Evolutionary conservation across 1,139 yeast genomes (phyloP).

Genomic region (Suzukiozyma palmioleophila): DNA sequence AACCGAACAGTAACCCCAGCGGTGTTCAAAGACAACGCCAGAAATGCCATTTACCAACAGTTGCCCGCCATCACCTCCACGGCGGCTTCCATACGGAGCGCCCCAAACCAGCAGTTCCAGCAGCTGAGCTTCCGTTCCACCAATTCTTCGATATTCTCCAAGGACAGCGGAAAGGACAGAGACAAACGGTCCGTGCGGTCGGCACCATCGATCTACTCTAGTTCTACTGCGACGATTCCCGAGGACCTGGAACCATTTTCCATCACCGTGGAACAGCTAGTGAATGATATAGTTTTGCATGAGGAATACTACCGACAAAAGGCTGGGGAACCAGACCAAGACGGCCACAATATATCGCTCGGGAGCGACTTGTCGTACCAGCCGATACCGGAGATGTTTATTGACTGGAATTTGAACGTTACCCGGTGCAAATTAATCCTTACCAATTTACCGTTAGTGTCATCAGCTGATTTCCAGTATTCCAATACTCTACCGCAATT

Average conservation of each 20-base stretch:
- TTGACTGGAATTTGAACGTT: slow-evolving; percentile 48
- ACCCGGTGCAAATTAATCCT: slow-evolving; percentile 42
- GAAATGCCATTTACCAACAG: slow-evolving; percentile 45
- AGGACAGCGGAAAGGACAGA: slow-evolving; percentile 11
- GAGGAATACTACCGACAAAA: slow-evolving; percentile 21
- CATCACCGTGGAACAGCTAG: slow-evolving; percentile 42
- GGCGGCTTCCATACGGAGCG: slow-evolving; percentile 29
- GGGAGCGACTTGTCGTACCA: slow-evolving; percentile 41
- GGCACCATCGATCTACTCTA: slow-evolving; percentile 42
- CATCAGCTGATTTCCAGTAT: slow-evolving; percentile 35
- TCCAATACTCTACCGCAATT: slow-evolving; percentile 35
- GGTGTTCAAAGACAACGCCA: slow-evolving; percentile 42
- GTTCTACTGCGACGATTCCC: slow-evolving; percentile 44
- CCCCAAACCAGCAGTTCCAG: slow-evolving; percentile 19
- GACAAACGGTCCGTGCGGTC: slow-evolving; percentile 39
- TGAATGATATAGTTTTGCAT: slow-evolving; percentile 41
- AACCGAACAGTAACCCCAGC: slow-evolving; percentile 33
- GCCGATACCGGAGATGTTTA: slow-evolving; percentile 34
- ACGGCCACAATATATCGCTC: slow-evolving; percentile 34
- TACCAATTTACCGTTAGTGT: slow-evolving; percentile 35
- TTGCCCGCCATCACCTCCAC: slow-evolving; percentile 28
- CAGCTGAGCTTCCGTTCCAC: slow-evolving; percentile 8
- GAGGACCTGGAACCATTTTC: slow-evolving; percentile 44
- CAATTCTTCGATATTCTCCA: slow-evolving; percentile 8
- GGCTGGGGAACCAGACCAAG: slow-evolving; percentile 7